A percentile compares a stretch with the other conserved stretches of the same genome.
Conservation (phyloP, 208 protist genomes). For the Crithidia brevicula region DNA sequence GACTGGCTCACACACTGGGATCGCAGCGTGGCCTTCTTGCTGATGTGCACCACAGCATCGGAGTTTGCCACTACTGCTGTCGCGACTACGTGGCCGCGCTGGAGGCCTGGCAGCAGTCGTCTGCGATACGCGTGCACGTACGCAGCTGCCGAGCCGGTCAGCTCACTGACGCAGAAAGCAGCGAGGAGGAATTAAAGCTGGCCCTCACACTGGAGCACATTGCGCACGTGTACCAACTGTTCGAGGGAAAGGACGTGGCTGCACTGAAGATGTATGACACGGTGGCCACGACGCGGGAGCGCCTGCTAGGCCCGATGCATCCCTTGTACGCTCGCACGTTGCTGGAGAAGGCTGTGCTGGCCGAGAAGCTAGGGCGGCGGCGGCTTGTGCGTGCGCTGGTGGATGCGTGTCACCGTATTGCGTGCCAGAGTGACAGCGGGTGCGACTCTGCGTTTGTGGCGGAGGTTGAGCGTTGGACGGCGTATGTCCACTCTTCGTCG, state of each 20-base stretch:
- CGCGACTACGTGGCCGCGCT: conserved; percentile 23
- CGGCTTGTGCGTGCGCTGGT: conserved; percentile 23
- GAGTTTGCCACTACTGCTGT: conserved; percentile 51
- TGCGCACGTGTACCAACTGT: conserved; percentile 51
- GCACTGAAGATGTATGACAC: conserved; percentile 51
- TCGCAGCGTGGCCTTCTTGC: conserved; percentile 45
- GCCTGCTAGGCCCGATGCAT: conserved; percentile 48
- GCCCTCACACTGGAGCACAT: conserved; percentile 74
- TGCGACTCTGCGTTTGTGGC: not conserved
- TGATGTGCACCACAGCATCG: conserved; percentile 66
- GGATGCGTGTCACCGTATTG: conserved; percentile 6
- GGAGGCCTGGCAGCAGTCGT: conserved; percentile 32
- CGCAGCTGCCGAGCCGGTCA: not conserved
- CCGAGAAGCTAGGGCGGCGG: conserved; percentile 39
- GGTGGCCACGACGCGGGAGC: conserved; percentile 44
- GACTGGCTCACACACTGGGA: conserved; percentile 39
- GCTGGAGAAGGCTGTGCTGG: conserved; percentile 34
- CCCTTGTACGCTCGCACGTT: conserved; percentile 40
- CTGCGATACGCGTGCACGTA: conserved; percentile 29
- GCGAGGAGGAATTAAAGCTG: conserved; percentile 51
- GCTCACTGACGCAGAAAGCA: not conserved
- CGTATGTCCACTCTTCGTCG: not conserved
- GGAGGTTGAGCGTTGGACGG: conserved; percentile 8
- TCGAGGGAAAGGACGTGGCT: conserved; percentile 20
- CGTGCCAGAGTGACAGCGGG: not conserved